phyloP scores from a whole-genome alignment of 441 rosid species.

The Mallotus japonicus region DNA sequence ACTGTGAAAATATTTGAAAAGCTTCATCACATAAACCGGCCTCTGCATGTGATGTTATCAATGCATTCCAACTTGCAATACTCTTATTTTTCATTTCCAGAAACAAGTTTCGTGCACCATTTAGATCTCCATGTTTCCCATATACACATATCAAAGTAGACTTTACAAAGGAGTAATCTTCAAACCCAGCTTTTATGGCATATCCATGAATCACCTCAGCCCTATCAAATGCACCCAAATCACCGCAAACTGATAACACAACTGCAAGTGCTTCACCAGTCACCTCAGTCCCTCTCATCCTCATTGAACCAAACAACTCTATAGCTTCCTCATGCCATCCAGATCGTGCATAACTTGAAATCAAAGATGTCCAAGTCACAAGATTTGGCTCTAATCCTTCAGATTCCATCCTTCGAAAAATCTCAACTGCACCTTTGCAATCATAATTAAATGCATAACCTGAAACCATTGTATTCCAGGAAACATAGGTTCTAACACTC shows the following conservation, averaged over 20 bases:
- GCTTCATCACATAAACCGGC: conserved; percentile 63
- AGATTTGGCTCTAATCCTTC: conserved; percentile 55
- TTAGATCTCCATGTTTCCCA: conserved; percentile 51
- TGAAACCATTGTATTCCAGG: conserved; percentile 68
- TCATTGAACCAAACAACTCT: conserved; percentile 49
- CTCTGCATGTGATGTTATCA: conserved; percentile 64
- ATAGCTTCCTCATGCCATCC: conserved; percentile 45
- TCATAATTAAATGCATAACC: conserved; percentile 48
- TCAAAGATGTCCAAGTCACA: conserved; percentile 72
- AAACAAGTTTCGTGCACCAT: conserved; percentile 45
- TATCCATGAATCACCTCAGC: conserved; percentile 55
- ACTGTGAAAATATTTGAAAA: conserved; percentile 45
- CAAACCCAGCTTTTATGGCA: conserved; percentile 60
- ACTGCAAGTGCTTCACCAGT: conserved; percentile 66
- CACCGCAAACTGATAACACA: conserved; percentile 59
- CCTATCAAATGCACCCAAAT: conserved; percentile 28
- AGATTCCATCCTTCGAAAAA: conserved; percentile 51
- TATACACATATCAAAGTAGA: conserved; percentile 55
- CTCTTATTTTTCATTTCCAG: conserved; percentile 43
- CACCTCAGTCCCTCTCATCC: conserved; percentile 39
- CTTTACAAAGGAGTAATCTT: conserved; percentile 48
- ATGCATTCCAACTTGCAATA: conserved; percentile 65
- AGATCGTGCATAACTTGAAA: conserved; percentile 61
- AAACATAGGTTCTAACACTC: conserved; percentile 45
- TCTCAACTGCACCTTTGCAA: conserved; percentile 43